These are phyloP conservation scores for Cryomyces antarcticus DNA, from an alignment of 495 filamentous ascomycete species.

Conservation along the genomic window DNA sequence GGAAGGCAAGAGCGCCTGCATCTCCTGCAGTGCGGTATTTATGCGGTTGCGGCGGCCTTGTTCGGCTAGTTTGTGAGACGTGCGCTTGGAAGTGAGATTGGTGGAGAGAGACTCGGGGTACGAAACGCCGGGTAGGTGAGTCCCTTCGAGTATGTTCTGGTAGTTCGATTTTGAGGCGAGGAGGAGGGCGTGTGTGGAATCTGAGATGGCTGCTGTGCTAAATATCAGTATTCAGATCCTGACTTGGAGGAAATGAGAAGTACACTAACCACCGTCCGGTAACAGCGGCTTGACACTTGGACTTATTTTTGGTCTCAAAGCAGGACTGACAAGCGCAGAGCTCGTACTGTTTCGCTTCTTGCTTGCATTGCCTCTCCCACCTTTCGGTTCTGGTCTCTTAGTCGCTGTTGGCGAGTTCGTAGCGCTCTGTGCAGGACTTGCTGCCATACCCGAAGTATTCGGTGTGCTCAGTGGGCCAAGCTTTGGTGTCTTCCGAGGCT, in stretches of 20 bases:
- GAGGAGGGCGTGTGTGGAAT: constrained; percentile 62
- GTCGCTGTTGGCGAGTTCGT: background rate
- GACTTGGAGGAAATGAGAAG: background rate
- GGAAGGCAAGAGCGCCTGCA: constrained; percentile 57
- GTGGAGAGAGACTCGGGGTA: constrained; percentile 83
- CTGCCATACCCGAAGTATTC: no score
- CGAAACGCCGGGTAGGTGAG: constrained; percentile 66
- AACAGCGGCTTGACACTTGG: constrained; percentile 84
- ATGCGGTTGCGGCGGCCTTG: constrained; percentile 90
- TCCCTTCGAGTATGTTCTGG: constrained; percentile 91
- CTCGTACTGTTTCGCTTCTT: constrained; percentile 60
- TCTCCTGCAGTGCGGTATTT: constrained; percentile 82
- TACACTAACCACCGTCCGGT: constrained; percentile 45
- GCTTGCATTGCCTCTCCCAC: constrained; percentile 5
- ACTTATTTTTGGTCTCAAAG: constrained; percentile 78
- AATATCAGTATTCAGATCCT: background rate
- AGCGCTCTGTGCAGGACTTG: background rate
- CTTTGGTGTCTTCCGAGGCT: constrained; percentile 18
- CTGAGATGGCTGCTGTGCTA: constrained; percentile 22
- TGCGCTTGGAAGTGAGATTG: constrained; percentile 87
- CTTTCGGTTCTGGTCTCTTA: background rate
- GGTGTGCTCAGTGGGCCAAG: constrained; percentile 1
- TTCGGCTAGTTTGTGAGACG: constrained; percentile 93
- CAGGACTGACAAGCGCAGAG: constrained; percentile 65
- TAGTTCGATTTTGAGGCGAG: constrained; percentile 93